Evolutionary conservation across 768 basidiomycete species (phyloP).

Genomic region (Leccinum subtestaceum): DNA sequence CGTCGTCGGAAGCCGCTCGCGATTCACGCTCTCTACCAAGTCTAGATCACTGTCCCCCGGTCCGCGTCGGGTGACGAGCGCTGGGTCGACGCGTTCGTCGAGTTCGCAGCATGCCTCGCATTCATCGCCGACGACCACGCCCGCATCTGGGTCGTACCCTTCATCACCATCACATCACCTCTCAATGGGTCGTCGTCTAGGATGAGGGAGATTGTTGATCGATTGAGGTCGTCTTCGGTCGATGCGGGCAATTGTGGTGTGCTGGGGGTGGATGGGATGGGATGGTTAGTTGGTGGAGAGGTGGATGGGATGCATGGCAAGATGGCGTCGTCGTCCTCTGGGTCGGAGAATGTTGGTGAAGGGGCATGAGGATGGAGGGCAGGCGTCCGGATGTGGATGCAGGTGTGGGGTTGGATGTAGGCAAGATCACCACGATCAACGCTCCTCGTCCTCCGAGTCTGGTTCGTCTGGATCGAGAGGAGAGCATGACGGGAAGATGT

Average conservation of each 20-base stretch:
- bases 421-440: too few relatives aligned
- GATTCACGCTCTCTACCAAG: constrained; percentile 6
- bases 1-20: background rate
- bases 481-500: too few relatives aligned
- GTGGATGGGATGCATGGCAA: constrained; percentile 2
- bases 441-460: too few relatives aligned
- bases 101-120: too few relatives aligned
- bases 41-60: constrained; percentile 17
- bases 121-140: too few relatives aligned
- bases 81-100: background rate
- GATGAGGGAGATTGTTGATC: constrained; percentile 21
- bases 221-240: constrained; percentile 25
- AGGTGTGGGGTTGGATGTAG: too few relatives aligned
- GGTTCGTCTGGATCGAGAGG: too few relatives aligned
- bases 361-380: too few relatives aligned
- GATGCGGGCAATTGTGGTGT: constrained; percentile 17
- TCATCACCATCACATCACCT: constrained; percentile 5
- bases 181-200: background rate
- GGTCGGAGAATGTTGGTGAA: too few relatives aligned
- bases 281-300: constrained; percentile 18
- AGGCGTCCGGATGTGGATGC: background rate
- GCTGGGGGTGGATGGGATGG: constrained; percentile 6
- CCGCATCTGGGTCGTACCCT: background rate
- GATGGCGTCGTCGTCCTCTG: background rate
- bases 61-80: constrained; percentile 2